These are phyloP conservation scores for Osmanthus fragrans DNA, from an alignment of 257 asterid genomes.

Conservation along the genomic window DNA sequence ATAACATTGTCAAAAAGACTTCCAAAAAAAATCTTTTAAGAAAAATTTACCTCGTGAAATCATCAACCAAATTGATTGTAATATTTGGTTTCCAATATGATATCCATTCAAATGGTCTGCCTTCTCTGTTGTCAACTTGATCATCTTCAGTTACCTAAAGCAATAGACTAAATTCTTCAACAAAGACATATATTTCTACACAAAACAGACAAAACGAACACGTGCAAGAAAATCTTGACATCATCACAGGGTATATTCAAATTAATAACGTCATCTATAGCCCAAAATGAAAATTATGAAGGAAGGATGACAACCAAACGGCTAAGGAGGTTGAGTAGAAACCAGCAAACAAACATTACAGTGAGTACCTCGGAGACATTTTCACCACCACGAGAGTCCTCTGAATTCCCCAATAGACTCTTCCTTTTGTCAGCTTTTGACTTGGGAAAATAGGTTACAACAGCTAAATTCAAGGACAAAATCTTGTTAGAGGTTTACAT, in stretches of 20 bases:
- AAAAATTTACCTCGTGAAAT: slow-evolving; percentile 73
- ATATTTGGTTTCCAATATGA: slow-evolving; percentile 94
- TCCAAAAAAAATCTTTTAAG: slow-evolving; percentile 5
- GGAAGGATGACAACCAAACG: neutral
- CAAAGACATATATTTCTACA: slow-evolving; percentile 10
- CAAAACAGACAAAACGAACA: neutral
- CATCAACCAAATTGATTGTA: slow-evolving; percentile 92
- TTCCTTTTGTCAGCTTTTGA: slow-evolving; percentile 75
- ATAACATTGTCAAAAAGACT: neutral
- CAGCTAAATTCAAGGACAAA: slow-evolving; percentile 48
- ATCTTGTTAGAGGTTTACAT: slow-evolving; percentile 17
- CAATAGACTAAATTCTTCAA: slow-evolving; percentile 23
- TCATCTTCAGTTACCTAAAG: slow-evolving; percentile 60
- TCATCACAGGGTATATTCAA: neutral
- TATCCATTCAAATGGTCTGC: slow-evolving; percentile 70
- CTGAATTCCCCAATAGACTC: slow-evolving; percentile 70
- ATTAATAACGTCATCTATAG: neutral
- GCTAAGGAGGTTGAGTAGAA: neutral
- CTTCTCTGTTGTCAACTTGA: slow-evolving; percentile 59
- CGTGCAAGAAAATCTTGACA: neutral
- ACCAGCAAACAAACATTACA: slow-evolving; percentile 19
- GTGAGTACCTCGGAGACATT: slow-evolving; percentile 42
- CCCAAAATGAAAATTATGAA: neutral
- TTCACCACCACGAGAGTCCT: slow-evolving; percentile 42
- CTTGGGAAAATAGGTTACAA: slow-evolving; percentile 78